Evolutionary conservation across 371 early-diverging fungal species (phyloP), one percentile per base, ranked within the genome.

Genomic region (Capniomyces stellatus): DNA sequence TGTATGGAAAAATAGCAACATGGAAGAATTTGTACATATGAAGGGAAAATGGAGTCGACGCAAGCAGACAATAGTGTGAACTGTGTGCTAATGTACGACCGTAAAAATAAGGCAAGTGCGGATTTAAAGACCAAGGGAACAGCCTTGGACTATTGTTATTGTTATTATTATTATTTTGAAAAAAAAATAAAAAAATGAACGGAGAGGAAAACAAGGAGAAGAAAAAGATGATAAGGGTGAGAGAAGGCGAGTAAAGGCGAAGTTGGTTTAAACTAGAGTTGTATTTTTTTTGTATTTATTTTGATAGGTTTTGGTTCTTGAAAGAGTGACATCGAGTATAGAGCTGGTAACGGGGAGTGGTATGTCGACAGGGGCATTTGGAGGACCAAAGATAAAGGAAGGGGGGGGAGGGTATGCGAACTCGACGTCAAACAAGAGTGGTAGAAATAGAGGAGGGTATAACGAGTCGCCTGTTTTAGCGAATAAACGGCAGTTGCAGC

Each of bases 61-160:
- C 6, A 24, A 25, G n/a, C 2, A n/a, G 49, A 49, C 4, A 49
- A 49, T n/a, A 27, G n/a, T 3, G n/a, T 49, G n/a, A 28, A 27
- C 49, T 49, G 49, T 27, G 49, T 49, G 4, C 28, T 49, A 8
- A 6, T 49, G n/a, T 49, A 49, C n/a, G 49, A 49, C 28, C 49
- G 29, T 18, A n/a, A 27, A 49, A 49, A 49, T 27, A 49, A 49
- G 28, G 49, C 28, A 19, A 46, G 27, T 19, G 23, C 30, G 25
- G 10, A 23, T 8, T 4, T 44, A 44, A 44, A 8, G 27, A 8
- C 27, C 46, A 23, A 23, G 8, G 21, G 4, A 22, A 8, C 8
- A 44, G 8, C 4, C 21, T 23, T 44, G 46, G 24, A 23, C 46
- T 44, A 4, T 12, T n/a, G 21, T n/a, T 19, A 44, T 44, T 44